Conservation (phyloP, 176 grass and related monocot genomes). For the Echinochloa phyllopogon region DNA sequence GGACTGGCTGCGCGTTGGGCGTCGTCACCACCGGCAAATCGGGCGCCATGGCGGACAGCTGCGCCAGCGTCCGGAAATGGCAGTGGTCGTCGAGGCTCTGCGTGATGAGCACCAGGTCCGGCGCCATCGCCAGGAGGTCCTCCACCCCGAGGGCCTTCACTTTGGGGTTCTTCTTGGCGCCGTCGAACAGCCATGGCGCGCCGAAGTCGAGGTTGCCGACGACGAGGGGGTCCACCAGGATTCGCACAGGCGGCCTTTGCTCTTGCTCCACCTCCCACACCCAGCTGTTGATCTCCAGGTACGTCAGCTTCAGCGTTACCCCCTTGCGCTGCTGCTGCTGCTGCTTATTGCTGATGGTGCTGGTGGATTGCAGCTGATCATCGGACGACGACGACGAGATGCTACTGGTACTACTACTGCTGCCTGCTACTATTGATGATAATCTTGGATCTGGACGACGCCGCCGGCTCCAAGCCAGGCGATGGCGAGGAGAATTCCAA, state of each 20-base stretch:
- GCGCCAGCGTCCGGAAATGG: constrained; percentile 71
- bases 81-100: constrained; percentile 98
- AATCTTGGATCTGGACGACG: background rate
- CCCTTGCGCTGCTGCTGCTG: too few relatives aligned
- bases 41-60: constrained; percentile 54
- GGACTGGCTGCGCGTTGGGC: constrained; percentile 70
- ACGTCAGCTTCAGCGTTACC: constrained; percentile 35
- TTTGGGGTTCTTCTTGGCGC: constrained; percentile 65
- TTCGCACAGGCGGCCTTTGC: constrained; percentile 6
- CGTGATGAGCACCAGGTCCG: constrained; percentile 85
- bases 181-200: constrained; percentile 79
- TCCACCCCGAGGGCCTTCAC: background rate
- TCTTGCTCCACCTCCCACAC: constrained; percentile 61
- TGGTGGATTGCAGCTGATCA: background rate
- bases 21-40: constrained; percentile 76
- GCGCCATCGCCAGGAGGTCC: constrained; percentile 38
- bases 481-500: background rate
- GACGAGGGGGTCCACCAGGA: constrained; percentile 85
- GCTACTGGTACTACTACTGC: background rate
- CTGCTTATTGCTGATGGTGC: too few relatives aligned
- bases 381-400: background rate
- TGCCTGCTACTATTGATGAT: background rate
- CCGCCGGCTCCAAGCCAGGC: background rate
- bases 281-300: constrained; percentile 84
- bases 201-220: constrained; percentile 96